Base-by-base conservation (phyloP, 2,329 filamentous ascomycete genomes). In the Colletotrichum lupini region DNA sequence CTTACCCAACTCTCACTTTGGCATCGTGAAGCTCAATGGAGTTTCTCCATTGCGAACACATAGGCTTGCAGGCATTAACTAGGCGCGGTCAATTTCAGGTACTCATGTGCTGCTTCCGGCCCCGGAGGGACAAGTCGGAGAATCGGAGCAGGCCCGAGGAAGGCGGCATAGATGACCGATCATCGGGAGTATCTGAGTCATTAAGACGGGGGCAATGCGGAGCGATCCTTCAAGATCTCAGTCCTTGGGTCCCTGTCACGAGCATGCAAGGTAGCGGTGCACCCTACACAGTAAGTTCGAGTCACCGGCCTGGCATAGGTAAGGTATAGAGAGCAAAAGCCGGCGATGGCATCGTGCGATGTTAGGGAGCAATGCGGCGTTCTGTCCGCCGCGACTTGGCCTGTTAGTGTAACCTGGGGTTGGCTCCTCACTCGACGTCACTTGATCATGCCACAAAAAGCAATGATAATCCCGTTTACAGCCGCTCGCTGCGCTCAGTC, bases 401-500 rank as follows among this genome's bases (percentile, higher is more conserved):
- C 30, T 37, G 19, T 26, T 24, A 14, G 22, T 24, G 58, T 37
- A 12, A 37, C 22, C 26, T 19, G 58, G 58, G 58, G 42, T 24
- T 37, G 26, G 42, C 35, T 46, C 35, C 7, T 60, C 35, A 26
- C n/a, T 16, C 8, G 1, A 60, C 19, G 14, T 28, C 58, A 60
- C 26, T 37, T 60, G 58, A 60, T 26, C 12, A 24, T 26, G 22
- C 66, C 66, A 30, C 16, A 68, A 63, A 37, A 42, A 55, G 58
- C 22, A 68, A 63, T 56, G 66, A 68, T 68, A 32, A 22, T 63
- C 66, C 58, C 32, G 30, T 16, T 46, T 30, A 55, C 46, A 24
- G 58, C 46, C 49, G 32, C 42, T 22, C 42, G 30, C 42, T 52
- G 42, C 8, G 42, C 42, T 49, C 16, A 49, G 42, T 49, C 42